Conservation (phyloP, 2,329 filamentous ascomycete genomes). For the Penicillium sp. region DNA sequence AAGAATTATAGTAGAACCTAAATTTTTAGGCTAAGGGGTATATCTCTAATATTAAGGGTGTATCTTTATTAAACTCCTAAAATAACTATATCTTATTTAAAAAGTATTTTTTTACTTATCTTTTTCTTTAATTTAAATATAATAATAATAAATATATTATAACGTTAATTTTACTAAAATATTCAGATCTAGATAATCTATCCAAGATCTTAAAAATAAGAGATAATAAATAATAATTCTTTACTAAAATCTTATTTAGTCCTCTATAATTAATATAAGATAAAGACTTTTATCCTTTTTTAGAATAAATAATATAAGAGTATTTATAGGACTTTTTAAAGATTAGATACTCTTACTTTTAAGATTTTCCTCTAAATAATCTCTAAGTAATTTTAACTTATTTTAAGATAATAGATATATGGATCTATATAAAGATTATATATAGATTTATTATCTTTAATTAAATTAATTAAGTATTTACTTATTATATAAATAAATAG, state of each 20-base stretch:
- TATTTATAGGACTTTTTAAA: neutral
- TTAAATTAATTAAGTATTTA: neutral
- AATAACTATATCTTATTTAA: neutral
- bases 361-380: neutral
- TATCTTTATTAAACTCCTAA: neutral
- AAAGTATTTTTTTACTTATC: neutral
- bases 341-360: neutral
- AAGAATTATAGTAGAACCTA: neutral
- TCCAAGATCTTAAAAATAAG: neutral
- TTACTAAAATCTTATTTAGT: neutral
- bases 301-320: neutral
- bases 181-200: neutral
- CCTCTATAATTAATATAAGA: neutral
- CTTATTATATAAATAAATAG: neutral
- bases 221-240: neutral
- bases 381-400: neutral
- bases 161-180: neutral
- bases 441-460: neutral
- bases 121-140: neutral
- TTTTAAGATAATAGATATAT: neutral
- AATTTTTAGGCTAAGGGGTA: no score
- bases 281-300: neutral
- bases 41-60: no score
- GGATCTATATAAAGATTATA: neutral
- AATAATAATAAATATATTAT: neutral